Evolutionary conservation across 257 asterid species (phyloP).

Genomic region (Haberlea rhodopensis): DNA sequence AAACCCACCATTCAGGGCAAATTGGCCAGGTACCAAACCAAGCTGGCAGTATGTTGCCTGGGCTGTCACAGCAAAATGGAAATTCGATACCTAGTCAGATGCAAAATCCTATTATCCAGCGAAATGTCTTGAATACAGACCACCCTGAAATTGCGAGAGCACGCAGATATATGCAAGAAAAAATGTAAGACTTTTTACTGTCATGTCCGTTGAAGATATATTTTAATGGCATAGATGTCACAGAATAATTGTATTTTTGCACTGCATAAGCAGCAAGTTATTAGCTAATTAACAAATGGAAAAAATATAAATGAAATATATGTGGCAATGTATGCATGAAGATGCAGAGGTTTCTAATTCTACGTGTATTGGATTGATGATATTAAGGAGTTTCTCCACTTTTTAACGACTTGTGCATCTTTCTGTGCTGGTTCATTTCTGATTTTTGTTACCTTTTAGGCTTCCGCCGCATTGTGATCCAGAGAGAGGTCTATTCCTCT

Average conservation of each 20-base stretch:
- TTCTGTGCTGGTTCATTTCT: background rate
- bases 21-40: slow-evolving; percentile 68
- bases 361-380: background rate
- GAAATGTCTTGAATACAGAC: slow-evolving; percentile 43
- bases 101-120: slow-evolving; percentile 65
- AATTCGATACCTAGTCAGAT: slow-evolving; percentile 58
- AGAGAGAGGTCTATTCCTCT: background rate
- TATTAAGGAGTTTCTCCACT: slow-evolving; percentile 2
- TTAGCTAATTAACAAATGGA: background rate
- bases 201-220: slow-evolving; percentile 18
- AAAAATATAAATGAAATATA: too few species aligned
- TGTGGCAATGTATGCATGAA: too few species aligned
- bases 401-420: background rate
- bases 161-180: slow-evolving; percentile 53
- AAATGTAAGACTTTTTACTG: slow-evolving; percentile 51
- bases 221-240: slow-evolving; percentile 16
- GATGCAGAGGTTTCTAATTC: background rate
- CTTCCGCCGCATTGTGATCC: background rate
- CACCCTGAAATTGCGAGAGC: slow-evolving; percentile 43
- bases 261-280: background rate
- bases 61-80: slow-evolving; percentile 58
- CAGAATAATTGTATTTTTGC: slow-evolving; percentile 1
- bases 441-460: background rate
- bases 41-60: slow-evolving; percentile 54
- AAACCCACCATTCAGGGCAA: slow-evolving; percentile 61